phyloP scores from a whole-genome alignment of 345 rosid species.

The Gossypium ekmanianum region DNA sequence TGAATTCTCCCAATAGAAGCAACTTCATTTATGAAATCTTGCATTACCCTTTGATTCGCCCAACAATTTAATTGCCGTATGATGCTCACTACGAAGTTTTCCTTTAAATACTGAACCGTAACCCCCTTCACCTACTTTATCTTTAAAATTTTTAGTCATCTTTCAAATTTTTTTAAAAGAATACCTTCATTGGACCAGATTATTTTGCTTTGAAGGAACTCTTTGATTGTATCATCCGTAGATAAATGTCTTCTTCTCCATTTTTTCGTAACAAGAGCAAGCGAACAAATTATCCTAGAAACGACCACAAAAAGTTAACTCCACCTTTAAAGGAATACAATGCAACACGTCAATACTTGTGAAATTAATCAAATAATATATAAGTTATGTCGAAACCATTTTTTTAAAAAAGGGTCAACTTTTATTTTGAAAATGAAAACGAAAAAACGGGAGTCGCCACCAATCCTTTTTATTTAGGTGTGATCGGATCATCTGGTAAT shows the following conservation, averaged over 20 bases:
- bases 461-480: too few species aligned
- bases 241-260: neutral
- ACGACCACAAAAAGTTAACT: neutral
- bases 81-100: neutral
- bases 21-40: neutral
- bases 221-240: neutral
- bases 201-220: neutral
- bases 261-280: neutral
- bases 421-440: too few species aligned
- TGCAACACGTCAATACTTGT: neutral
- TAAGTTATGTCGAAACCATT: too few species aligned
- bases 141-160: neutral
- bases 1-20: neutral
- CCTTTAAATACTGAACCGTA: conserved; percentile 16
- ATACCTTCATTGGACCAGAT: neutral
- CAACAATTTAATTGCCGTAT: conserved; percentile 1
- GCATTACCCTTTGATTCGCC: neutral
- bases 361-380: neutral
- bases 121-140: neutral
- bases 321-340: neutral
- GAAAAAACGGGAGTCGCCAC: too few species aligned
- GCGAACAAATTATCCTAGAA: too few species aligned
- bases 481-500: too few species aligned
- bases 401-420: too few species aligned
- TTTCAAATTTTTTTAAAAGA: neutral